Percentiles rank a stretch among this genome's conserved stretches.
Evolutionary conservation across 108 stramenopile species (phyloP).

Genomic region (Parietichytrium sp.): DNA sequence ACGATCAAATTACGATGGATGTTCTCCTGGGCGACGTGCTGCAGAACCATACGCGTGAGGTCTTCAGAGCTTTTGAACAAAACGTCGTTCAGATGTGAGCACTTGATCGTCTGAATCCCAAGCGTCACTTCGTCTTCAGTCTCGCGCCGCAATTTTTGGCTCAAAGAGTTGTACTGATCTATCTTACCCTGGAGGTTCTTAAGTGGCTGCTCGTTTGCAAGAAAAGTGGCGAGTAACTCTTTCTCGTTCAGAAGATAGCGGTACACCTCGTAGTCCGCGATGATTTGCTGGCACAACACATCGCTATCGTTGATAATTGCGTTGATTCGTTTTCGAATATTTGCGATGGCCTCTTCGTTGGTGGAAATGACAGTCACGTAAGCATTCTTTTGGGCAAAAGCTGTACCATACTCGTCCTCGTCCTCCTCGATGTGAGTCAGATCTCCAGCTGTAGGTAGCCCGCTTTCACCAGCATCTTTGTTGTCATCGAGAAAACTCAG

Average conservation of each 20-base stretch:
- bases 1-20: not conserved
- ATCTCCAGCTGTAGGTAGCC: not conserved
- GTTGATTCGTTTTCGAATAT: not conserved
- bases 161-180: not conserved
- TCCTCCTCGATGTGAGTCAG: not conserved
- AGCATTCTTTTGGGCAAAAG: not conserved
- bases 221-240: not conserved
- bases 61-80: not conserved
- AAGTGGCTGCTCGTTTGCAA: not conserved
- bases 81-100: not conserved
- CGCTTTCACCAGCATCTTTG: not conserved
- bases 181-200: not conserved
- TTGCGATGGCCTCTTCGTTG: not conserved
- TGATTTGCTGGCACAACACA: not conserved
- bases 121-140: not conserved
- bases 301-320: not conserved
- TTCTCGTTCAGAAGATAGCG: not conserved
- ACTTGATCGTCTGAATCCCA: not conserved
- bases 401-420: not conserved
- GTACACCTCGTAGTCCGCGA: not conserved
- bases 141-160: not conserved
- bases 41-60: not conserved
- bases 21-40: not conserved
- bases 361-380: slow-evolving; percentile 9
- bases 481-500: not conserved